These are phyloP conservation scores for Tetrastigma voinierianum DNA, from an alignment of 164 flowering plant genomes.

Conservation along the genomic window DNA sequence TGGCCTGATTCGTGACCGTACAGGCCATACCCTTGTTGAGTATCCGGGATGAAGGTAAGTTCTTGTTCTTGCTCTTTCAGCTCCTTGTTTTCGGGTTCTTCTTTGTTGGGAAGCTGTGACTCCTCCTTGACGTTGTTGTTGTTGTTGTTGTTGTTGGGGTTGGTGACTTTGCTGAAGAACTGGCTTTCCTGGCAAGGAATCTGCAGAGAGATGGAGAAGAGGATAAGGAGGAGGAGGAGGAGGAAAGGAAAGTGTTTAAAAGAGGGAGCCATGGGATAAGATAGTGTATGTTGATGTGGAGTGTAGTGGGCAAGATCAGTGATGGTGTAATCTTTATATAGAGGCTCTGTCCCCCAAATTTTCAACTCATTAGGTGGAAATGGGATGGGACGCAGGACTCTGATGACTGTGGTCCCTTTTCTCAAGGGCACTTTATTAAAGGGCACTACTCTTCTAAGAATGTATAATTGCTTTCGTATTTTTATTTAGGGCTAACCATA, in stretches of 20 bases:
- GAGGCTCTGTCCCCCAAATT: constrained; percentile 3
- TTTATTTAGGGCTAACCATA: neutral
- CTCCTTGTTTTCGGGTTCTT: neutral
- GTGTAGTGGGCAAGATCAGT: neutral
- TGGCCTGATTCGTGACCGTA: constrained; percentile 42
- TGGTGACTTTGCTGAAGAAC: constrained; percentile 50
- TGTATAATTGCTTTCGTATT: neutral
- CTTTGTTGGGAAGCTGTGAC: neutral
- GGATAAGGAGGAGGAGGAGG: constrained; percentile 31
- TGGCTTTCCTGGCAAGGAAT: constrained; percentile 55
- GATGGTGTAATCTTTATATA: constrained; percentile 11
- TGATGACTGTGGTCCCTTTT: constrained; percentile 13
- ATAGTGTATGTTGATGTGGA: neutral
- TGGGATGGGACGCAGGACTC: constrained; percentile 7
- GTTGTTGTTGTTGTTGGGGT: constrained; percentile 18
- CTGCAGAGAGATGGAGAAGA: constrained; percentile 26
- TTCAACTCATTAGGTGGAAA: constrained; percentile 25
- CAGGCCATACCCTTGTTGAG: constrained; percentile 46
- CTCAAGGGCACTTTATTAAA: neutral
- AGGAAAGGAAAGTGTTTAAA: constrained; percentile 25
- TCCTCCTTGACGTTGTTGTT: constrained; percentile 13
- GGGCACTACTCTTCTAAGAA: neutral
- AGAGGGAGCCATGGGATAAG: constrained; percentile 29
- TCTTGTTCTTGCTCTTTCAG: constrained; percentile 20
- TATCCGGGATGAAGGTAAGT: constrained; percentile 35